phyloP scores from a whole-genome alignment of 306 rosid genomes.

The Begonia peltatifolia region DNA sequence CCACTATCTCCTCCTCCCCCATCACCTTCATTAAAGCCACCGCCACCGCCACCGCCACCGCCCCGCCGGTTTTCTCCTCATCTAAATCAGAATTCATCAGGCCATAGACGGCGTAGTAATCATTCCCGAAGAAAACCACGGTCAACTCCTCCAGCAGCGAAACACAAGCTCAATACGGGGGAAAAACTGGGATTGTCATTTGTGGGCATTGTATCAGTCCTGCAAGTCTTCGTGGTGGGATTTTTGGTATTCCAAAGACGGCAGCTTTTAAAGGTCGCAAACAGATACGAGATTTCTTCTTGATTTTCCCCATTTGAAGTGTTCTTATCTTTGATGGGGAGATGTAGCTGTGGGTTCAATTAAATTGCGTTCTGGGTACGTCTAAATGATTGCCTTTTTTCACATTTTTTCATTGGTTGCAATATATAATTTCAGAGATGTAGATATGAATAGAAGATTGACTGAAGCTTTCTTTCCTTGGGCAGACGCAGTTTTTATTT shows the following conservation, averaged over 20 bases:
- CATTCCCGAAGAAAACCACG: slow-evolving; percentile 1
- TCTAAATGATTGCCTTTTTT: too few species aligned
- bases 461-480: too few species aligned
- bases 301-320: slow-evolving; percentile 12
- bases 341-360: too few species aligned
- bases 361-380: too few species aligned
- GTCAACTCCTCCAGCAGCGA: background rate
- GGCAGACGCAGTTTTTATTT: too few species aligned
- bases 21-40: background rate
- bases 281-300: slow-evolving; percentile 26
- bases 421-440: too few species aligned
- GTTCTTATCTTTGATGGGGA: too few species aligned
- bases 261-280: slow-evolving; percentile 40
- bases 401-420: too few species aligned
- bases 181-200: slow-evolving; percentile 64
- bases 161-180: slow-evolving; percentile 37
- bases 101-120: background rate
- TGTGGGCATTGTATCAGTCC: slow-evolving; percentile 41
- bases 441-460: too few species aligned
- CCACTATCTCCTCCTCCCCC: background rate
- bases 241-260: slow-evolving; percentile 63
- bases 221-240: slow-evolving; percentile 60
- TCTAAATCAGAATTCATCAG: background rate
- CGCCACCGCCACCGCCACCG: background rate
- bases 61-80: background rate